Conservation (phyloP, 208 protist genomes). For the Trichomonas gallinae region DNA sequence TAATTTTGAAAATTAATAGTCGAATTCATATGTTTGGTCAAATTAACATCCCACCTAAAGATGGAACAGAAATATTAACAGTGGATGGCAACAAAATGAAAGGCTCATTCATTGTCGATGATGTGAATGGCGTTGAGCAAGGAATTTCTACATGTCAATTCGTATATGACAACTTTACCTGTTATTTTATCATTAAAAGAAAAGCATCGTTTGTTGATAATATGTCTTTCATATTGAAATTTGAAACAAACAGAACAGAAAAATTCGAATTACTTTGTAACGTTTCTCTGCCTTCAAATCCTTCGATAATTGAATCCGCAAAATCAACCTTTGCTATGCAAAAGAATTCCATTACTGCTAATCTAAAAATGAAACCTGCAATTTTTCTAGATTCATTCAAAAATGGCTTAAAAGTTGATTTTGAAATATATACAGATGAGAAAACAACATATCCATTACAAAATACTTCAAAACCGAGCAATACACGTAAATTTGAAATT, state of each 20-base stretch:
- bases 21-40: no score
- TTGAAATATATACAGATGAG: background rate
- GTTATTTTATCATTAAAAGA: background rate
- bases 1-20: no score
- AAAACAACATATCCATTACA: background rate
- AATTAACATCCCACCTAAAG: background rate
- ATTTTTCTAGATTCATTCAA: background rate
- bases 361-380: background rate
- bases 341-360: background rate
- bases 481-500: background rate
- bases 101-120: background rate
- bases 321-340: background rate
- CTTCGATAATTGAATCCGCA: background rate
- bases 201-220: background rate
- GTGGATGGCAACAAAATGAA: background rate
- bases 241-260: background rate
- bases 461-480: background rate
- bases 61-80: background rate
- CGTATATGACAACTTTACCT: background rate
- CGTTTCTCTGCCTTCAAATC: background rate
- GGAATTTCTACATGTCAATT: background rate
- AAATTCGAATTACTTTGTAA: background rate
- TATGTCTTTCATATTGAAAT: background rate
- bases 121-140: background rate
- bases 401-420: no score